Evolutionary conservation across 2,329 filamentous ascomycete species (phyloP).

Genomic region (Penicillium sp.): DNA sequence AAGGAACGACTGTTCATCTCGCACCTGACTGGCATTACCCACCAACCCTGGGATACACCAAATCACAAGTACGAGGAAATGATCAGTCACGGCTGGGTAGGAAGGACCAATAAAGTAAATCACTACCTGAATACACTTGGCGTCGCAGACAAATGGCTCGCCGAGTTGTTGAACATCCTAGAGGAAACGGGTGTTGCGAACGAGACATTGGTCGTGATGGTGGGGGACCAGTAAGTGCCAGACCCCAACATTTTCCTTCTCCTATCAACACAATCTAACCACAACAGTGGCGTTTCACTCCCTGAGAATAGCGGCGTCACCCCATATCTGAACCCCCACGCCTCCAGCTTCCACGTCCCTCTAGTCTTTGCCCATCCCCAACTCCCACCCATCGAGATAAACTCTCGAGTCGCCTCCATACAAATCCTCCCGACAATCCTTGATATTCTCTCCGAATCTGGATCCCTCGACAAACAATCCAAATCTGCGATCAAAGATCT

Average conservation of each 20-base stretch:
- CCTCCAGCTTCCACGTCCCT: not conserved
- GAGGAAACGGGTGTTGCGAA: not conserved
- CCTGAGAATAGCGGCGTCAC: not conserved
- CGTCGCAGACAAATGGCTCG: not conserved
- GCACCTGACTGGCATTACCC: conserved; percentile 23
- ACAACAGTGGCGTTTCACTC: not conserved
- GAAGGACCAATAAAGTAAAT: conserved; percentile 10
- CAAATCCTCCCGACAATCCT: conserved; percentile 37
- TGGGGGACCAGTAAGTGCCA: not conserved
- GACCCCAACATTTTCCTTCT: not conserved
- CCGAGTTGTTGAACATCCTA: not conserved
- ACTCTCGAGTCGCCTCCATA: not conserved
- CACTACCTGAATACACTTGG: not conserved
- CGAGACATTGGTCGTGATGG: not conserved
- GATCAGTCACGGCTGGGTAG: conserved; percentile 19
- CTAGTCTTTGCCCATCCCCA: not conserved
- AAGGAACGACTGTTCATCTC: conserved; percentile 22
- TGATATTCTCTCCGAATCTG: conserved; percentile 37
- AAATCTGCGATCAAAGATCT: conserved; percentile 32
- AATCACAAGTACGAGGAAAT: conserved; percentile 16
- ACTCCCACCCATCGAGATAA: not conserved
- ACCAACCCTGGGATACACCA: conserved; percentile 22
- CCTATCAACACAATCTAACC: not conserved
- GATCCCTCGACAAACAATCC: conserved; percentile 31
- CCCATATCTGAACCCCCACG: not conserved